Conservation (phyloP, 2,329 filamentous ascomycete species). For the Uncinocarpus reesii region DNA sequence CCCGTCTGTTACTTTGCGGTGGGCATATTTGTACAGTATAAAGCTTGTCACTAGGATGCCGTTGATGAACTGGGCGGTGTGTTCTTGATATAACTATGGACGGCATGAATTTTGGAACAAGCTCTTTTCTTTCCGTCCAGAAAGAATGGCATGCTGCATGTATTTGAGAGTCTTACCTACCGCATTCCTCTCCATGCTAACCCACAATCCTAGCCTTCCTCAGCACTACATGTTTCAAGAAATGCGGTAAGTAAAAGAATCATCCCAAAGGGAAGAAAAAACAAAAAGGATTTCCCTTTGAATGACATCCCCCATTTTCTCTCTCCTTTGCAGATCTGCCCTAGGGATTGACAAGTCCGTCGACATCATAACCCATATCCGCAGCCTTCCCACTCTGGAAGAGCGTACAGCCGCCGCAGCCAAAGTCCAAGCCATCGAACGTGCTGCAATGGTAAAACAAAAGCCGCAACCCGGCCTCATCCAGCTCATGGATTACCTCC, state of each 20-base stretch:
- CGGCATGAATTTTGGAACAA: no score
- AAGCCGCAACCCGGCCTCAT: conserved; percentile 70
- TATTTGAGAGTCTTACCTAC: no score
- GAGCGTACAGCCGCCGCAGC: conserved; percentile 57
- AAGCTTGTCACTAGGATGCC: no score
- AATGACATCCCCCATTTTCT: conserved; percentile 1
- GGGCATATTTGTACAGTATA: background rate
- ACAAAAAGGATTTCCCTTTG: background rate
- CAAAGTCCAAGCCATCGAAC: conserved; percentile 69
- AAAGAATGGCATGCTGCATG: no score
- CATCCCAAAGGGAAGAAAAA: background rate
- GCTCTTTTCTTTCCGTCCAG: no score
- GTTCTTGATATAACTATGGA: no score
- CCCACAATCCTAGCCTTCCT: conserved; percentile 51
- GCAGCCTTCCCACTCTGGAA: conserved; percentile 52
- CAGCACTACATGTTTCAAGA: conserved; percentile 92
- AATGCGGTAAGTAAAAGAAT: conserved; percentile 52
- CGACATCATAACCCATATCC: conserved; percentile 87
- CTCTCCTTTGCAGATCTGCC: conserved; percentile 34
- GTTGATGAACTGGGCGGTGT: no score
- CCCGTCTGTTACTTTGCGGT: background rate
- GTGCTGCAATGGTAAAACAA: conserved; percentile 67
- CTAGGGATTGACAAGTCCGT: conserved; percentile 59
- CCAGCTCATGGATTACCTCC: conserved; percentile 71
- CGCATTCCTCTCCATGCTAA: no score